Evolutionary conservation across 495 filamentous ascomycete species (phyloP).

Genomic region (Letharia columbiana): DNA sequence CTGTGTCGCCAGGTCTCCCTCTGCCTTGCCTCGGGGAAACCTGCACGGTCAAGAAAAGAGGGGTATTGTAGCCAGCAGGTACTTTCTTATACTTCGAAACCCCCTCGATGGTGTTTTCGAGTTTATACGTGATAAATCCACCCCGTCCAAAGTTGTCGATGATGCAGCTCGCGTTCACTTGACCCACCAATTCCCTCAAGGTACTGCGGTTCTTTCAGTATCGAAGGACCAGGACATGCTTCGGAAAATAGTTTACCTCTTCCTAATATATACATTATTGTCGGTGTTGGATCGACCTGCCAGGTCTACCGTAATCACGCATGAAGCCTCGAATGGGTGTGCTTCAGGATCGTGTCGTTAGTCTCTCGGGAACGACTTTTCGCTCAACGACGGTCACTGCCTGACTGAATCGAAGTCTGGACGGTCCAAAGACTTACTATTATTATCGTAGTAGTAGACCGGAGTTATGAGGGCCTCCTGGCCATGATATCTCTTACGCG

Average conservation of each 20-base stretch:
- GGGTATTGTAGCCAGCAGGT: background rate
- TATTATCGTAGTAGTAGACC: background rate
- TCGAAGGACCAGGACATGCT: background rate
- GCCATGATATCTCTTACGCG: conserved; percentile 1
- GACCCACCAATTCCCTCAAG: background rate
- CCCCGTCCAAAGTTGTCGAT: background rate
- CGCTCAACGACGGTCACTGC: background rate
- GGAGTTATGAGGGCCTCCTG: background rate
- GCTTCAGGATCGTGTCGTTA: background rate
- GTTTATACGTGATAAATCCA: background rate
- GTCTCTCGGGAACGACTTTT: background rate
- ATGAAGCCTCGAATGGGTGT: background rate
- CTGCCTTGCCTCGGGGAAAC: background rate
- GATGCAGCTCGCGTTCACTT: background rate
- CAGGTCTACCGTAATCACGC: background rate
- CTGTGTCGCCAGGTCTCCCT: conserved; percentile 1
- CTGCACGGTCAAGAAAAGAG: conserved; percentile 1
- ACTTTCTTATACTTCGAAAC: background rate
- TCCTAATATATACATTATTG: background rate
- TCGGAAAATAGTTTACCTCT: background rate
- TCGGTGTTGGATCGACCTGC: conserved; percentile 5
- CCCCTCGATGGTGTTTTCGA: background rate
- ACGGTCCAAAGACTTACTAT: background rate
- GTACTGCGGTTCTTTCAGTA: background rate
- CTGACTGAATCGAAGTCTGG: background rate